Evolutionary conservation across 2,329 filamentous ascomycete species (phyloP).

Genomic region (Hymenoscyphus linearis): DNA sequence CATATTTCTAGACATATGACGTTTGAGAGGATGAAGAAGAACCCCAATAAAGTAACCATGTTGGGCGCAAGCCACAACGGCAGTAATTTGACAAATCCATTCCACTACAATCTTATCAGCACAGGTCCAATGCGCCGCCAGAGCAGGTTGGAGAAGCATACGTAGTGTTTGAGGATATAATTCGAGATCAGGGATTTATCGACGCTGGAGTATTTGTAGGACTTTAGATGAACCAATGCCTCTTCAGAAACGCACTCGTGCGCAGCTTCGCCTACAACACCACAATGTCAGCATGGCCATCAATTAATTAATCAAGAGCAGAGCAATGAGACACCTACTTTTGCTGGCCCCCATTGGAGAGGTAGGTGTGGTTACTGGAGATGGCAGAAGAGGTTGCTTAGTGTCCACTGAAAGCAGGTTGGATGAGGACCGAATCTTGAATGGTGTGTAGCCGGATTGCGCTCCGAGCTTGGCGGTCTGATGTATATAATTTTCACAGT

Average conservation of each 20-base stretch:
- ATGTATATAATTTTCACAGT: background rate
- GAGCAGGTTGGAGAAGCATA: constrained; percentile 44
- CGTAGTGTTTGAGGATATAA: constrained; percentile 92
- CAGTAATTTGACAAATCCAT: constrained; percentile 84
- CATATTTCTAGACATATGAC: constrained; percentile 66
- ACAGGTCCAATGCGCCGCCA: constrained; percentile 9
- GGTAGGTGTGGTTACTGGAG: constrained; percentile 28
- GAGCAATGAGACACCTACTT: constrained; percentile 25
- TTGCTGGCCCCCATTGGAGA: constrained; percentile 36
- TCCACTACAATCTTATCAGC: constrained; percentile 64
- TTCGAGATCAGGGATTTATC: constrained; percentile 92
- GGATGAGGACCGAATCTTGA: constrained; percentile 26
- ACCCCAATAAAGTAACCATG: constrained; percentile 92
- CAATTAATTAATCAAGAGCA: background rate
- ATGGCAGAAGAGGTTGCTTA: constrained; percentile 23
- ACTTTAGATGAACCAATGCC: constrained; percentile 82
- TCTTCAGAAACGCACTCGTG: constrained; percentile 82
- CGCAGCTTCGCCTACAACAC: constrained; percentile 44
- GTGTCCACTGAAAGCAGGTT: constrained; percentile 26
- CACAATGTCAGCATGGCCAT: constrained; percentile 6
- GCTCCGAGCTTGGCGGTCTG: constrained; percentile 30
- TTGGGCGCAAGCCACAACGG: constrained; percentile 97
- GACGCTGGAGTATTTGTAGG: constrained; percentile 96
- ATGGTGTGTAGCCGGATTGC: constrained; percentile 22
- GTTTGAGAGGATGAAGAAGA: constrained; percentile 88